Percentiles rank a stretch among this genome's conserved stretches.
Evolutionary conservation across 2,329 filamentous ascomycete genomes (phyloP).

Genomic region (Huntiella bhutanensis): DNA sequence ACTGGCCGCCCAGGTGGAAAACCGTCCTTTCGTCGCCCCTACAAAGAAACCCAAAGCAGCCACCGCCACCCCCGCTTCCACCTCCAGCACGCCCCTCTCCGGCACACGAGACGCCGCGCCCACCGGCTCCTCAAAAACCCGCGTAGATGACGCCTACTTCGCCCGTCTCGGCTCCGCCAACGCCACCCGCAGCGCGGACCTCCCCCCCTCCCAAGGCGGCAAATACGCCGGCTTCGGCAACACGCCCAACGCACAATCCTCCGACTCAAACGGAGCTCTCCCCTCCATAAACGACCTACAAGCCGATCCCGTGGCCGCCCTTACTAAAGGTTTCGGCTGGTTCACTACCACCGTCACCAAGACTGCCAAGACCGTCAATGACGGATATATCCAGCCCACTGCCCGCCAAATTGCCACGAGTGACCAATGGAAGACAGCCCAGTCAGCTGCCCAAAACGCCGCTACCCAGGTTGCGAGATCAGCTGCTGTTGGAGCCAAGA

Average conservation of each 20-base stretch:
- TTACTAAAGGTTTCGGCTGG: slow-evolving; percentile 91
- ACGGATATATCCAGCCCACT: slow-evolving; percentile 80
- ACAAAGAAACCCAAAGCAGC: slow-evolving; percentile 32
- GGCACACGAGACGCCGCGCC: slow-evolving; percentile 12
- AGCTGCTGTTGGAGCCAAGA: slow-evolving; percentile 50
- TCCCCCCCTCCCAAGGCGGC: slow-evolving; percentile 79
- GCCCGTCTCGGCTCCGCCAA: slow-evolving; percentile 70
- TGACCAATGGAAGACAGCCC: slow-evolving; percentile 46
- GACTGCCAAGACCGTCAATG: slow-evolving; percentile 79
- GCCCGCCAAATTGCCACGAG: slow-evolving; percentile 60
- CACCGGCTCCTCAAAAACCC: slow-evolving; percentile 29
- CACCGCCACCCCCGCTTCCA: slow-evolving; percentile 17
- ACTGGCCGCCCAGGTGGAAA: slow-evolving; percentile 72
- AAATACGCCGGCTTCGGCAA: slow-evolving; percentile 87
- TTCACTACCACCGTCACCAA: slow-evolving; percentile 74
- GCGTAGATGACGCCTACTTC: slow-evolving; percentile 77
- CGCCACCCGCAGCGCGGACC: slow-evolving; percentile 47
- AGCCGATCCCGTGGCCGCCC: slow-evolving; percentile 69
- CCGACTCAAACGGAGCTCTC: slow-evolving; percentile 21
- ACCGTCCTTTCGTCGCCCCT: slow-evolving; percentile 62
- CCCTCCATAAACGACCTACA: slow-evolving; percentile 76
- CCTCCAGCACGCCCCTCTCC: slow-evolving; percentile 15
- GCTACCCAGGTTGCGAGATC: slow-evolving; percentile 48
- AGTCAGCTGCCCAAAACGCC: slow-evolving; percentile 29
- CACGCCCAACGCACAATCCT: slow-evolving; percentile 33